Evolutionary conservation across 1,284 basidiomycete genomes (phyloP).

Genomic region (Tylopilus orsonianus): DNA sequence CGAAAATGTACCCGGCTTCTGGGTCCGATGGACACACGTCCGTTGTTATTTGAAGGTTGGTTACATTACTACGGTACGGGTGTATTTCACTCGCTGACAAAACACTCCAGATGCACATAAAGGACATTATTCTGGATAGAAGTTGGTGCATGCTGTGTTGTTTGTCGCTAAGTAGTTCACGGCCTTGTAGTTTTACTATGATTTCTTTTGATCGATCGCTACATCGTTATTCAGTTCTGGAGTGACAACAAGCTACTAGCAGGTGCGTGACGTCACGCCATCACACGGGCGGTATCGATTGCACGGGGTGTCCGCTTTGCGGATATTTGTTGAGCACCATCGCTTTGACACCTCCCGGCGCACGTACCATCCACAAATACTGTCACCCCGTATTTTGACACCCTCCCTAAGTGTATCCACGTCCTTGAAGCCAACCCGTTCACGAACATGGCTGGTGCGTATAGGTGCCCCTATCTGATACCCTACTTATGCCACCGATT

Average conservation of each 20-base stretch:
- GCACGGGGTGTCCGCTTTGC: conserved; percentile 21
- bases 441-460: conserved; percentile 35
- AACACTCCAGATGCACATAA: conserved; percentile 11
- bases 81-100: conserved; percentile 10
- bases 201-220: conserved; percentile 27
- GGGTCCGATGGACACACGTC: conserved; percentile 17
- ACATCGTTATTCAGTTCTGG: conserved; percentile 1
- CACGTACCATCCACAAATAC: conserved; percentile 12
- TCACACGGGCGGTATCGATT: conserved; percentile 22
- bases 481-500: neutral
- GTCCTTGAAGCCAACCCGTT: neutral
- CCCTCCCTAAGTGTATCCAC: neutral
- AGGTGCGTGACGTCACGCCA: conserved; percentile 30
- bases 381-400: neutral
- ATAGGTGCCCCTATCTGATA: conserved; percentile 17
- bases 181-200: conserved; percentile 27
- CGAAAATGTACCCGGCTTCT: conserved; percentile 6
- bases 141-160: conserved; percentile 5
- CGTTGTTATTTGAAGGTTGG: conserved; percentile 26
- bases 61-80: neutral
- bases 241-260: conserved; percentile 12
- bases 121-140: conserved; percentile 19
- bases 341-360: conserved; percentile 17
- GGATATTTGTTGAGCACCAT: conserved; percentile 26
- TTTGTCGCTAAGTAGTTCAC: conserved; percentile 24